Evolutionary conservation across 2,329 filamentous ascomycete species (phyloP).

Genomic region (Claviceps pazoutovae): DNA sequence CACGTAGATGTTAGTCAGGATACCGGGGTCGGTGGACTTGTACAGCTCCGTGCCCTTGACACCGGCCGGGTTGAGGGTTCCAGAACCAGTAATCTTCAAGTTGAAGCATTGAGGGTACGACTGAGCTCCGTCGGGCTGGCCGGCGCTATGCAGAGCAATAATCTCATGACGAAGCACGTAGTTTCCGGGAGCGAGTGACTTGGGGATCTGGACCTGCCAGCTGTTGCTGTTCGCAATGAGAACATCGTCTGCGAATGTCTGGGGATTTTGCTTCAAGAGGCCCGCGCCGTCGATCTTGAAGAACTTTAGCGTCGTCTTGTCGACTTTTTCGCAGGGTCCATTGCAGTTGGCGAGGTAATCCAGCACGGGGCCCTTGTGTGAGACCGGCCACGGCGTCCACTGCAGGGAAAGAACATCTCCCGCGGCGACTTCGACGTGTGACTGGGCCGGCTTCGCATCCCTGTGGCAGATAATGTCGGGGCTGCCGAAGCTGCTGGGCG

Average conservation of each 20-base stretch:
- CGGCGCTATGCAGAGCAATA: constrained; percentile 37
- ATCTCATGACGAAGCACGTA: constrained; percentile 43
- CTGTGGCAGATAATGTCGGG: constrained; percentile 37
- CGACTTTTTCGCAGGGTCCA: constrained; percentile 25
- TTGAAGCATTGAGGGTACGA: constrained; percentile 41
- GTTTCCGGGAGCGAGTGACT: constrained; percentile 32
- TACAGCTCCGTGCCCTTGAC: constrained; percentile 24
- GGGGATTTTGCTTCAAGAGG: constrained; percentile 21
- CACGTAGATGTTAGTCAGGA: constrained; percentile 22
- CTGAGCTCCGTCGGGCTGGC: constrained; percentile 28
- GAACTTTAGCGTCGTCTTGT: constrained; percentile 29
- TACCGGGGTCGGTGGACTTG: constrained; percentile 19
- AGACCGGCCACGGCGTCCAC: constrained; percentile 35
- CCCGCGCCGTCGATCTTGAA: constrained; percentile 32
- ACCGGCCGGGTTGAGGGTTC: constrained; percentile 18
- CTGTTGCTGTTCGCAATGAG: constrained; percentile 36
- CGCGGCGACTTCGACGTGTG: constrained; percentile 27
- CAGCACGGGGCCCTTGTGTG: constrained; percentile 33
- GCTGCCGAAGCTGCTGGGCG: constrained; percentile 26
- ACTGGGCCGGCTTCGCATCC: constrained; percentile 24
- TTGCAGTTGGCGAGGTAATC: constrained; percentile 32
- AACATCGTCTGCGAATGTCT: constrained; percentile 27
- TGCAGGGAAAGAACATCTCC: constrained; percentile 31
- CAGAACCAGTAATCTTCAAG: constrained; percentile 29
- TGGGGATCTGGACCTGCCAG: constrained; percentile 35